These are phyloP conservation scores for Usnea hakonensis DNA, from an alignment of 495 filamentous ascomycete species.

Conservation along the genomic window DNA sequence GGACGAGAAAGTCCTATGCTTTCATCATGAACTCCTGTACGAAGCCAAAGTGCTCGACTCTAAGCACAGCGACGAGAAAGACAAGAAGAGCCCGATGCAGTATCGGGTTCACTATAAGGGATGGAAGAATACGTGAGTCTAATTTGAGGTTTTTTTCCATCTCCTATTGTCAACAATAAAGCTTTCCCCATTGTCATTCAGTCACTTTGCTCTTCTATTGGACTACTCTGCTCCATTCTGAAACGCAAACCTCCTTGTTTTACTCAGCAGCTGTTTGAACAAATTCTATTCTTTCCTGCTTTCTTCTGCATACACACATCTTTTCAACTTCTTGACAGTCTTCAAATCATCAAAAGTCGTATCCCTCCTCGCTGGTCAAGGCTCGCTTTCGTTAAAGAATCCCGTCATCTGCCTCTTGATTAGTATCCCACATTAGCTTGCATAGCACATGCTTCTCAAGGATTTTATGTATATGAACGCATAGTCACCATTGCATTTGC, in stretches of 20 bases:
- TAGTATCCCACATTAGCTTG: background rate
- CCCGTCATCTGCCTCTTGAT: background rate
- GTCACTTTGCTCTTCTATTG: background rate
- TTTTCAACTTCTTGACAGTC: background rate
- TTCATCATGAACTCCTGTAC: conserved; percentile 92
- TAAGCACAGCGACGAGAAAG: conserved; percentile 52
- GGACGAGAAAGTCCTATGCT: conserved; percentile 92
- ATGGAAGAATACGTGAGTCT: conserved; percentile 89
- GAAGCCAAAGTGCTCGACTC: conserved; percentile 89
- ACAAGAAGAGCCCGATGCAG: conserved; percentile 66
- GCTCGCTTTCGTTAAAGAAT: background rate
- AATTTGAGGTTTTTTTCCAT: conserved; percentile 6
- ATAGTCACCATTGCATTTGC: background rate
- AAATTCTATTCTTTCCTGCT: background rate
- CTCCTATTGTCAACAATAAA: conserved; percentile 3
- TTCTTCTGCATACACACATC: background rate
- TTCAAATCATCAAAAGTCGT: background rate
- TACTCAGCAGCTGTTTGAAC: background rate
- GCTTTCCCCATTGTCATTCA: background rate
- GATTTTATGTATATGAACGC: too few species aligned
- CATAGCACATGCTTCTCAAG: too few species aligned
- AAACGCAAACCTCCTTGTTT: background rate
- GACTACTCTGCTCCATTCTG: background rate
- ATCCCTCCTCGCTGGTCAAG: conserved; percentile 1
- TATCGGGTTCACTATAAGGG: conserved; percentile 98